These are phyloP conservation scores for Benincasa hispida DNA, from an alignment of 306 rosid species.

Conservation along the genomic window DNA sequence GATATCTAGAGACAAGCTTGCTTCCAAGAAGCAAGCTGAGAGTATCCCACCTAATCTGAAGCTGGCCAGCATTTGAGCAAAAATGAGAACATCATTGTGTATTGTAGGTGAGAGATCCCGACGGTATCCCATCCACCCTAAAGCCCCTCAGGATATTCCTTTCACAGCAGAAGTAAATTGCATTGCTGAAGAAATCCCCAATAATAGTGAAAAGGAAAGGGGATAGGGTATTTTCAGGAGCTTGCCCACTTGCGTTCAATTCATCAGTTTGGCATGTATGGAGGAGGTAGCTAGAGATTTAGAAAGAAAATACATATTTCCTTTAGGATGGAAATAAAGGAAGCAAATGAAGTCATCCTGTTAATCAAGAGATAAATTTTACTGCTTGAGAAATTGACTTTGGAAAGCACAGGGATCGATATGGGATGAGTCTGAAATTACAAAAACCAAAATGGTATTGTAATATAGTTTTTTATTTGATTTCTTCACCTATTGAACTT, in stretches of 20 bases:
- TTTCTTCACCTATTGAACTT: neutral
- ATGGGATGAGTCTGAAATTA: too few relatives aligned
- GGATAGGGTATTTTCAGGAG: neutral
- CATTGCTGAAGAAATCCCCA: neutral
- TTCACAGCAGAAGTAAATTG: neutral
- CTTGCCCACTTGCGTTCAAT: neutral
- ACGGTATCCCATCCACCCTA: neutral
- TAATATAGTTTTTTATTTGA: neutral
- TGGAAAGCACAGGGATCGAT: too few relatives aligned
- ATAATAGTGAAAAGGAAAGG: neutral
- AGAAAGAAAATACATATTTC: neutral
- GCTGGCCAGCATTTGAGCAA: too few relatives aligned
- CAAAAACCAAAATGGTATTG: too few relatives aligned
- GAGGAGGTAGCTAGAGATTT: neutral
- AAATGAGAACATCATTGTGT: neutral
- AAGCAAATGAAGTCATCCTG: neutral
- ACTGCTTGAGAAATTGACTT: neutral
- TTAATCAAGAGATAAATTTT: neutral
- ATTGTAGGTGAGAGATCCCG: neutral
- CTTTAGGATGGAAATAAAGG: neutral
- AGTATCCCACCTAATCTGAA: too few relatives aligned
- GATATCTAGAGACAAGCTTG: too few relatives aligned
- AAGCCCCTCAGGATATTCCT: neutral
- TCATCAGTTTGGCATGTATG: neutral
- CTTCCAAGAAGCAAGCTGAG: too few relatives aligned